Base-by-base conservation (phyloP, 306 rosid genomes). In the Cucumis hystrix region DNA sequence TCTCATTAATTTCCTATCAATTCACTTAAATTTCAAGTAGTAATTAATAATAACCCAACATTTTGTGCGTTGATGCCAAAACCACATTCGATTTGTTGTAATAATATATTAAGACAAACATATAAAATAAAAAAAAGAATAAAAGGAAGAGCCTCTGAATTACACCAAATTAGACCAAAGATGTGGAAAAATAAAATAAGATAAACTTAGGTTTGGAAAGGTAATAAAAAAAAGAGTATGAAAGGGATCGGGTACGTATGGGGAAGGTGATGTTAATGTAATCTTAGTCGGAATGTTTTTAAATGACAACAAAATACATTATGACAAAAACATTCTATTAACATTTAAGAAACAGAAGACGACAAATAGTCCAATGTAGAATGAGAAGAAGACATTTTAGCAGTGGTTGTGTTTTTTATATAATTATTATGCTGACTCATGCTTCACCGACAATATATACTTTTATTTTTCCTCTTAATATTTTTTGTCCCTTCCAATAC, bases 241-340 rank as follows among this genome's bases (percentile, higher is more conserved):
- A 68, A 68, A 41, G 18, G 18, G 35, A 10, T 23, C 25, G 25
- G 25, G 20, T 20, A 41, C 74, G 18, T 68, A 68, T 17, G 49
- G 18, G 7, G 25, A 65, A 35, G 74, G 11, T 41, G 33, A 40
- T 65, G 72, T 65, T 65, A 68, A 68, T 68, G 74, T 68, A 45
- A 70, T 70, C 75, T 70, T 70, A 70, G 75, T 70, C 58, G 75
- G 75, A 70, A 70, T 70, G 75, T 70, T 70, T 20, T 45, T 70
- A 70, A 70, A 70, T 70, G 37, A 1, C n/a, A 70, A 14, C 57
- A 70, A 21, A 7, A 20, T 70, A 47, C 40, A 23, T 47, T 70
- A 45, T 70, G 75, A 70, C 58, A 70, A 63, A 63, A 70, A 70
- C 75, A 70, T 70, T 70, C 58, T 43, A 68, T 68, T 68, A 20